Percentiles rank a stretch among this genome's conserved stretches.
Evolutionary conservation across 2,329 filamentous ascomycete genomes (phyloP).

Genomic region (Botrytis medusae): DNA sequence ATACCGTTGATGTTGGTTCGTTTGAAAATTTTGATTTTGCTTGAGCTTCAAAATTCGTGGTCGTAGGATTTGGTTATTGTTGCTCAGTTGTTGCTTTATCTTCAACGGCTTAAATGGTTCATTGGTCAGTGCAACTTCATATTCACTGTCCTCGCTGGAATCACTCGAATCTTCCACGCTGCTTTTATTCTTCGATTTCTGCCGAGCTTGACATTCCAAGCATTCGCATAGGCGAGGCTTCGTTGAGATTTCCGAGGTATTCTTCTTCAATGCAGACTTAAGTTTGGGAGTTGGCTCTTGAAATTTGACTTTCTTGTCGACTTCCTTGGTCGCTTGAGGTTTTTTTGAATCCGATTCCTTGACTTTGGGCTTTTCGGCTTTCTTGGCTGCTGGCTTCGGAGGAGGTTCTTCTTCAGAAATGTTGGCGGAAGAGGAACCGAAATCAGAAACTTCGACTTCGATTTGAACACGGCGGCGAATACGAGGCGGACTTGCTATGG

Average conservation of each 20-base stretch:
- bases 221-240: slow-evolving; percentile 6
- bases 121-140: slow-evolving; percentile 3
- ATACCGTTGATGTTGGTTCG: not conserved
- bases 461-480: not conserved
- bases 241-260: not conserved
- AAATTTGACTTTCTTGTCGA: slow-evolving; percentile 15
- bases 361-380: not conserved
- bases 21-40: not conserved
- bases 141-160: not conserved
- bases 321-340: not conserved
- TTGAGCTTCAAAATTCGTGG: not conserved
- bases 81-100: slow-evolving; percentile 7
- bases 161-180: slow-evolving; percentile 18
- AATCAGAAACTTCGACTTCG: slow-evolving; percentile 14
- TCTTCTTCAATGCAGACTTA: slow-evolving; percentile 18
- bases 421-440: not conserved
- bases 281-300: slow-evolving; percentile 7
- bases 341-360: not conserved
- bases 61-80: not conserved
- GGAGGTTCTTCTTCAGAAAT: not conserved
- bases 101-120: not conserved
- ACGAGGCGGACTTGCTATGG: not conserved
- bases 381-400: not conserved
- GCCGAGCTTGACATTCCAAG: not conserved
- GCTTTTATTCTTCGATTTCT: slow-evolving; percentile 12